Conservation (phyloP, 1,284 basidiomycete genomes). For the Trichosporon faecale region DNA sequence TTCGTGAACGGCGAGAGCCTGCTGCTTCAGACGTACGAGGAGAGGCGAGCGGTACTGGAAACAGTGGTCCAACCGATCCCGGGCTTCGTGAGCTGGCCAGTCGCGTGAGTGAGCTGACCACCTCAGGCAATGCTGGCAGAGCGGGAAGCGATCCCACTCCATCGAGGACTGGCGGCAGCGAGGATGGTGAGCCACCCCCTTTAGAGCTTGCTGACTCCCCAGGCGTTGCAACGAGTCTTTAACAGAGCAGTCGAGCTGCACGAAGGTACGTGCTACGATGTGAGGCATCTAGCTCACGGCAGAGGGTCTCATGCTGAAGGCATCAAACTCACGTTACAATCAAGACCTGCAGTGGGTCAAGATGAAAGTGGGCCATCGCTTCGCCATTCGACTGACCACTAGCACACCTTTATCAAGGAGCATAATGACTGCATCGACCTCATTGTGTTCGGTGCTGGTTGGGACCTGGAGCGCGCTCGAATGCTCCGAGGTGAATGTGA, state of each 20-base stretch:
- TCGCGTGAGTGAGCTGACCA: background rate
- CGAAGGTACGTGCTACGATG: conserved; percentile 4
- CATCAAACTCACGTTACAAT: conserved; percentile 64
- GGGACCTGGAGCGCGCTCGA: conserved; percentile 72
- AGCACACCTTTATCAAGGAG: conserved; percentile 1
- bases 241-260: background rate
- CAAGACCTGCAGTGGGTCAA: conserved; percentile 73
- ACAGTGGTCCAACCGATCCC: conserved; percentile 56
- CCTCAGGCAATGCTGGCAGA: conserved; percentile 55
- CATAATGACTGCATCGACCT: conserved; percentile 79
- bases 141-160: conserved; percentile 54
- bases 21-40: conserved; percentile 59
- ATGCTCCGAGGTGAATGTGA: conserved; percentile 63
- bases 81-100: conserved; percentile 55
- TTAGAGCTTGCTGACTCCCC: background rate
- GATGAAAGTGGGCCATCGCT: conserved; percentile 53
- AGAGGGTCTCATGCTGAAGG: conserved; percentile 73
- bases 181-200: background rate
- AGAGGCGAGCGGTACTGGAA: conserved; percentile 64
- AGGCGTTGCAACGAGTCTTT: conserved; percentile 13
- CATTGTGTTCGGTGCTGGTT: conserved; percentile 68
- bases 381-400: background rate
- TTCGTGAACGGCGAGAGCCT: conserved; percentile 62
- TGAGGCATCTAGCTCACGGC: background rate
- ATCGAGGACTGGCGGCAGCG: background rate